Percentiles rank a stretch among this genome's conserved stretches.
Conservation (phyloP, 768 basidiomycete genomes). For the Mycena albidolilacea region DNA sequence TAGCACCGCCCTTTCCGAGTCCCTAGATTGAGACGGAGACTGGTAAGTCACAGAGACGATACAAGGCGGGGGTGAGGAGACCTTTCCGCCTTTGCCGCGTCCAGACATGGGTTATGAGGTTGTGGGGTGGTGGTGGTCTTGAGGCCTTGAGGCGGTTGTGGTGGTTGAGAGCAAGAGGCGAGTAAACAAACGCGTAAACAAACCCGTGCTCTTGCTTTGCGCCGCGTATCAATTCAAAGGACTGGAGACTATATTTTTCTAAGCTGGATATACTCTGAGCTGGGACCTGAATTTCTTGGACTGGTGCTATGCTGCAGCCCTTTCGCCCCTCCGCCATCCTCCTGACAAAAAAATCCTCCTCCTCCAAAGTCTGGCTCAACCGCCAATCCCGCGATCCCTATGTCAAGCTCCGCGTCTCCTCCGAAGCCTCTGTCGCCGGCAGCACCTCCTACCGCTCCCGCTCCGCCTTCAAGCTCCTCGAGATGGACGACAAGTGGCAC, state of each 20-base stretch:
- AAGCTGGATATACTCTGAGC: too few species aligned
- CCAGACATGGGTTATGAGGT: conserved; percentile 35
- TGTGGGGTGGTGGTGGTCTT: conserved; percentile 13
- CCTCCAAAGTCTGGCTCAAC: conserved; percentile 74
- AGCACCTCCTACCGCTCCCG: conserved; percentile 78
- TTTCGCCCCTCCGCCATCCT: conserved; percentile 42
- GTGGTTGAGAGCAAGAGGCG: conserved; percentile 11
- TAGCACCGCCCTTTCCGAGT: conserved; percentile 85
- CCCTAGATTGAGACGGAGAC: conserved; percentile 56
- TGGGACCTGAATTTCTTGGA: too few species aligned
- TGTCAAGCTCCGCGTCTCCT: conserved; percentile 59
- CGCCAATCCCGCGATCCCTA: conserved; percentile 82
- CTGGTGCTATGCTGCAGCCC: conserved; percentile 9
- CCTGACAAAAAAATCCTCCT: conserved; percentile 55
- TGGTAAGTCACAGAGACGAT: not conserved
- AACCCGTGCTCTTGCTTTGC: not conserved
- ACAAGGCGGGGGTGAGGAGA: not conserved
- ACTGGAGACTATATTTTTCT: too few species aligned
- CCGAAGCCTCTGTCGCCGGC: conserved; percentile 37
- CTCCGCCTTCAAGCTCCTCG: conserved; percentile 93
- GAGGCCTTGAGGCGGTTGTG: conserved; percentile 28
- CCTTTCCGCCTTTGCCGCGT: conserved; percentile 41
- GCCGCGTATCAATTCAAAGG: not conserved
- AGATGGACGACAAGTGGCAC: conserved; percentile 72
- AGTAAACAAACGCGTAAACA: conserved; percentile 18